Base-by-base conservation (phyloP, 1,139 yeast species). In the Taphrina deformans region DNA sequence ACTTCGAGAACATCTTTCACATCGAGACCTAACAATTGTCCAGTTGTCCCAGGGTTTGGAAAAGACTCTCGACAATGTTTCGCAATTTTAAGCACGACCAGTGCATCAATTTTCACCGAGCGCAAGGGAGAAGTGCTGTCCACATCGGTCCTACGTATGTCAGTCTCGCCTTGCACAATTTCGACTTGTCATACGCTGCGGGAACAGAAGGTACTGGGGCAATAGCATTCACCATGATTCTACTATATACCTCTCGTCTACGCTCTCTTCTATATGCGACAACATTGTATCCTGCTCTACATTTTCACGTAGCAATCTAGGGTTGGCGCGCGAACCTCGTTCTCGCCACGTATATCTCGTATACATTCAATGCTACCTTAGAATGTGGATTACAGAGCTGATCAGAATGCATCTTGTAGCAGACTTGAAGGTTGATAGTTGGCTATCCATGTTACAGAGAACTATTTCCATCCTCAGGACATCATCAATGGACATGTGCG, bases 21-120 rank as follows among this genome's bases (percentile, higher is more conserved):
- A 74, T 87, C 91, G 69, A 87, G 81, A 21, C 96, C 97, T 66
- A 87, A 83, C 65, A 90, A 79, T 56, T 92, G 85, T 33, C 97
- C 97, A 31, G 89, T 82, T 66, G 83, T 86, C 6, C 65, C 71
- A 38, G 86, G 79, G 21, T 85, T 80, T 48, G 95, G 91, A 73
- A 81, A 82, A 72, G 82, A 79, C 68, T 86, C 89, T 50, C 89
- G 82, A 16, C 91, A 85, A 75, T 88, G 90, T 75, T 88, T 85
- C 70, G 87, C 80, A 70, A 90, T 81, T 69, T 87, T 85, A 71
- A 89, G 80, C 62, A 87, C 86, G 40, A 83, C 92, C 69, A 71
- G 53, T 3, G 66, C 24, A 35, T 61, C 65, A 23, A 66, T 38
- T 55, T 66, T 67, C 23, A 66, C 67, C 6, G 67, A 48, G 14